These are phyloP conservation scores for Macrotyloma uniflorum DNA, from an alignment of 306 rosid genomes.

Conservation along the genomic window DNA sequence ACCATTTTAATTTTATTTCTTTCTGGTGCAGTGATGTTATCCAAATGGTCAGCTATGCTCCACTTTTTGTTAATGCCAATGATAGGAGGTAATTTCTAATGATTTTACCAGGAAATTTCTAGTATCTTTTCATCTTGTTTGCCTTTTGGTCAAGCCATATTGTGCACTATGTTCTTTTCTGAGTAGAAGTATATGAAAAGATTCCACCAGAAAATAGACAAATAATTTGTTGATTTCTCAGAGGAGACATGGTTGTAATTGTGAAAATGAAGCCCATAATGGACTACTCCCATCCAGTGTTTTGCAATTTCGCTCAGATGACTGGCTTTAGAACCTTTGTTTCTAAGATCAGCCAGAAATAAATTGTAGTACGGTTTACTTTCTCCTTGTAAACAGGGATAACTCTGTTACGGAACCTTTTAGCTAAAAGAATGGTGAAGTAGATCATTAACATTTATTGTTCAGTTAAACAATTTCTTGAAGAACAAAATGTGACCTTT, in stretches of 20 bases:
- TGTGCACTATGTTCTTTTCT: not conserved
- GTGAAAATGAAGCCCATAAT: not conserved
- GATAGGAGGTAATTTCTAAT: slow-evolving; percentile 62
- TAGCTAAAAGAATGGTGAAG: not conserved
- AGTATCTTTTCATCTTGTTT: not conserved
- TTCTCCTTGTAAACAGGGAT: not conserved
- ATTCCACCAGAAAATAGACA: not conserved
- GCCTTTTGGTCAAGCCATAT: not conserved
- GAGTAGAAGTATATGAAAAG: not conserved
- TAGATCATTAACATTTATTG: not conserved
- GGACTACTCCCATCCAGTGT: not conserved
- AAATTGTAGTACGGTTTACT: not conserved
- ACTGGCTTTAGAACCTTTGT: not conserved
- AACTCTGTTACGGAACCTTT: not conserved
- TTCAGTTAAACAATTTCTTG: slow-evolving; percentile 22
- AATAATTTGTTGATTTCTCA: not conserved
- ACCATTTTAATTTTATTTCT: slow-evolving; percentile 24
- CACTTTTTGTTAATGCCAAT: slow-evolving; percentile 82
- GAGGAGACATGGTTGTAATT: not conserved
- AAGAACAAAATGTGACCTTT: slow-evolving; percentile 1
- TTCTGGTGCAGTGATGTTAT: slow-evolving; percentile 71
- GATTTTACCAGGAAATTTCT: not conserved
- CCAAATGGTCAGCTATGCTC: slow-evolving; percentile 93
- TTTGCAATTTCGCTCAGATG: not conserved
- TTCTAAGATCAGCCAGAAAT: not conserved